Conservation (phyloP, 192 early-diverging fungal genomes). For the Coemansia sp. region DNA sequence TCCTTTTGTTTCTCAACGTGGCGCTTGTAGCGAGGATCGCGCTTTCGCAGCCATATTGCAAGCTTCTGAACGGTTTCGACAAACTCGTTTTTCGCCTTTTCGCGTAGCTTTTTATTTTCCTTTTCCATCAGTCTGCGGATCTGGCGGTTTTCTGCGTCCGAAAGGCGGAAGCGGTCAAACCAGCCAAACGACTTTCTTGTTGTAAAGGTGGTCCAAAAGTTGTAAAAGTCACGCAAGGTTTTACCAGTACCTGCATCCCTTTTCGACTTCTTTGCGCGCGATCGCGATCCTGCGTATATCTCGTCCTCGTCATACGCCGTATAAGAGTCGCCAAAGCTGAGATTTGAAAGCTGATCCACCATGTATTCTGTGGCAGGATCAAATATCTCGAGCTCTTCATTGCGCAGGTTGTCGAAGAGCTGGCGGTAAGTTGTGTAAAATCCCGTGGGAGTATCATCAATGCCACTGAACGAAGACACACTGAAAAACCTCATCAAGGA, state of each 20-base stretch:
- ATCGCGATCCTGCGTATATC: conserved; percentile 21
- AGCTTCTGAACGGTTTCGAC: conserved; percentile 75
- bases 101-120: conserved; percentile 85
- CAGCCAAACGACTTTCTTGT: conserved; percentile 90
- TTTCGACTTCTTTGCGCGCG: conserved; percentile 7
- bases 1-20: conserved; percentile 59
- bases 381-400: conserved; percentile 68
- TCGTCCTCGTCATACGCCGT: conserved; percentile 67
- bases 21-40: conserved; percentile 86
- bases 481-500: conserved; percentile 83
- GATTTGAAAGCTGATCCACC: conserved; percentile 32
- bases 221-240: conserved; percentile 72
- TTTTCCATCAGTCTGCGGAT: conserved; percentile 86
- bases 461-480: conserved; percentile 69
- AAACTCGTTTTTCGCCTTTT: conserved; percentile 71
- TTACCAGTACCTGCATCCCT: conserved; percentile 18
- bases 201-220: conserved; percentile 78
- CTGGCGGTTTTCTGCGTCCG: conserved; percentile 78
- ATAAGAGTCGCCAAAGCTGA: conserved; percentile 70
- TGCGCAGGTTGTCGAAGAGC: conserved; percentile 75
- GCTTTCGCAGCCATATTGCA: conserved; percentile 75
- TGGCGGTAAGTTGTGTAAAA: conserved; percentile 82
- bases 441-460: conserved; percentile 65
- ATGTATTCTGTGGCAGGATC: conserved; percentile 22
- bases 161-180: conserved; percentile 84